Evolutionary conservation across 139 green algal species (phyloP), one percentile per base, ranked within the genome.

Genomic region (Chlamydomonas eustigma): DNA sequence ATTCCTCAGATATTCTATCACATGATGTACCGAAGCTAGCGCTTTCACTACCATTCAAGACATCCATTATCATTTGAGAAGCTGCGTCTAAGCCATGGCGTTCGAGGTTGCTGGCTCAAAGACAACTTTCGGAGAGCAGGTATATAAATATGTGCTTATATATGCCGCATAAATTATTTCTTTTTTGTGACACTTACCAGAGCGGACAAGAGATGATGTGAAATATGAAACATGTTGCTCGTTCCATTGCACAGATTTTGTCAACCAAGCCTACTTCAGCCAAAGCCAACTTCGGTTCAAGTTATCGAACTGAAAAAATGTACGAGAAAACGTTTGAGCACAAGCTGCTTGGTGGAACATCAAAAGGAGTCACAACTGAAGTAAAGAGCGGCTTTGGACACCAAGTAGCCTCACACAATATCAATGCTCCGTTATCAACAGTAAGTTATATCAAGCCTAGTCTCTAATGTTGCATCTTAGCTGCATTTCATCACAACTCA

Each of bases 311-410:
- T 58, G 44, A 58, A 18, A 58, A 58, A 58, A 12, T 58, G 18
- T 58, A 18, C 44, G 44, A 58, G 44, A 58, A 58, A 18, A 12
- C 44, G 12, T 58, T 58, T 18, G 44, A 58, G 18, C 44, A 58
- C 44, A 58, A 58, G 44, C 44, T 58, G 44, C 44, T 58, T 18
- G 44, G 44, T 12, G 12, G 44, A 58, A 72, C 65, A 24, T 72
- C 65, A 6, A 72, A 72, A 31, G 65, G 65, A 6, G 65, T 44
- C 18, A 72, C 65, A 6, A 72, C 65, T 12, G 65, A 72, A 34
- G 65, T 72, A 6, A 72, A 72, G 31, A 72, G 65, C 31, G 65
- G 65, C 4, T 72, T 72, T 44, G 65, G 65, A 30, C 3, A 6
- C 22, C 65, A 72, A 34, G 12, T 31, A 24, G 65, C 65, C 3